phyloP scores from a whole-genome alignment of 306 rosid species.

The Acacia melanoxylon region DNA sequence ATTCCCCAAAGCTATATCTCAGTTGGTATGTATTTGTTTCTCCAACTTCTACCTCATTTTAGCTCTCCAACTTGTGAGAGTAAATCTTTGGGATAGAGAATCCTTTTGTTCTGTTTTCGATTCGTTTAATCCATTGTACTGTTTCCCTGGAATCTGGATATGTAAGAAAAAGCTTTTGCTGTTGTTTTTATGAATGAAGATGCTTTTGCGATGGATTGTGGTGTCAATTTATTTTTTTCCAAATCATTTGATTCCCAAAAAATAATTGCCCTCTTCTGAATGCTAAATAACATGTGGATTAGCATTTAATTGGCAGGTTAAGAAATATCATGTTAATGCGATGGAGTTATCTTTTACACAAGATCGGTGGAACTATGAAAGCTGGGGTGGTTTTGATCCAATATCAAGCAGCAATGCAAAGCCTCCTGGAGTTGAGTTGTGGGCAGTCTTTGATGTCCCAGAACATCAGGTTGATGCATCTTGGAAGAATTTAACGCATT shows the following conservation, averaged over 20 bases:
- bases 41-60: background rate
- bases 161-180: background rate
- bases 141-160: background rate
- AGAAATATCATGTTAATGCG: constrained; percentile 69
- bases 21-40: constrained; percentile 55
- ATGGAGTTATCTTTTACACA: constrained; percentile 96
- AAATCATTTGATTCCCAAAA: background rate
- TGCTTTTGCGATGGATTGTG: background rate
- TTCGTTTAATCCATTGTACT: background rate
- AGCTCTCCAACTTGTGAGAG: constrained; percentile 2
- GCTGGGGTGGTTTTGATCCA: constrained; percentile 95
- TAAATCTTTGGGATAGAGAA: background rate
- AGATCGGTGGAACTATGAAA: constrained; percentile 96
- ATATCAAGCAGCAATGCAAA: constrained; percentile 85
- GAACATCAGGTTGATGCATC: constrained; percentile 51
- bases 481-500: constrained; percentile 94
- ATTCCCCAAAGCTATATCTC: constrained; percentile 92
- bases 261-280: background rate
- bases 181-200: background rate
- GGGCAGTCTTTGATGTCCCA: constrained; percentile 90
- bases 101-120: background rate
- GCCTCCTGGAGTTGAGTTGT: constrained; percentile 96
- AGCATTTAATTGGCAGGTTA: constrained; percentile 70
- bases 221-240: background rate
- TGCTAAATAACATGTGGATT: constrained; percentile 36